Percentiles rank a stretch among this genome's conserved stretches.
These are phyloP conservation scores for Rhodotorula mucilaginosa DNA, from an alignment of 1,284 basidiomycete genomes.

Conservation along the genomic window DNA sequence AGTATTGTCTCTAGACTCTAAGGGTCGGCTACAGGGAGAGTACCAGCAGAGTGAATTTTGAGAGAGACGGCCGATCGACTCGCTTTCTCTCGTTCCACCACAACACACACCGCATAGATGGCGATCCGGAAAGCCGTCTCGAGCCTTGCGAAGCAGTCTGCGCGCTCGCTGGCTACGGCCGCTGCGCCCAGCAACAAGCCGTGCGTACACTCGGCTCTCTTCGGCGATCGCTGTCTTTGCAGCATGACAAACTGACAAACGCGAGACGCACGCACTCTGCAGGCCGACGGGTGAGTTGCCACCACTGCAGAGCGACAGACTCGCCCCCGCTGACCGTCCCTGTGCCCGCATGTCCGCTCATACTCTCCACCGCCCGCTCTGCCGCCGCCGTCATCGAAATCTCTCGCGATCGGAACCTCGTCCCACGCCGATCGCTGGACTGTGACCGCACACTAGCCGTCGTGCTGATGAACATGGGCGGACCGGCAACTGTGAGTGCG, in stretches of 20 bases:
- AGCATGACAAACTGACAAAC: background rate
- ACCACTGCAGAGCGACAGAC: background rate
- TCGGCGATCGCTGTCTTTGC: background rate
- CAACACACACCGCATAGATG: background rate
- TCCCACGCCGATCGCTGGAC: too few relatives aligned
- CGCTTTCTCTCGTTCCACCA: background rate
- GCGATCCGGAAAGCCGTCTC: background rate
- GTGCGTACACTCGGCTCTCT: background rate
- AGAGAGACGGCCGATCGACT: background rate
- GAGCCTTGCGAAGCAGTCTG: background rate
- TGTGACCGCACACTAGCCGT: slow-evolving; percentile 59
- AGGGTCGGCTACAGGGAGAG: background rate
- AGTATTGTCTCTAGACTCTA: too few relatives aligned
- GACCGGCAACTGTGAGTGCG: slow-evolving; percentile 75
- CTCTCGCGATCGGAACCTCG: too few relatives aligned
- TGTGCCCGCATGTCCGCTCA: background rate
- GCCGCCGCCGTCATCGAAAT: background rate
- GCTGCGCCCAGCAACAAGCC: background rate
- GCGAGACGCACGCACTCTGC: background rate
- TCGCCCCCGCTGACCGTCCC: background rate
- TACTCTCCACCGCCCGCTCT: background rate
- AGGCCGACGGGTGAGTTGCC: slow-evolving; percentile 16
- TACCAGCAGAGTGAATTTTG: too few relatives aligned
- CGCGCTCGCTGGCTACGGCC: slow-evolving; percentile 13
- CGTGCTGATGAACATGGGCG: slow-evolving; percentile 99